Conservation (phyloP, 2,329 filamentous ascomycete genomes). For the Beauveria scarabaeidicola region DNA sequence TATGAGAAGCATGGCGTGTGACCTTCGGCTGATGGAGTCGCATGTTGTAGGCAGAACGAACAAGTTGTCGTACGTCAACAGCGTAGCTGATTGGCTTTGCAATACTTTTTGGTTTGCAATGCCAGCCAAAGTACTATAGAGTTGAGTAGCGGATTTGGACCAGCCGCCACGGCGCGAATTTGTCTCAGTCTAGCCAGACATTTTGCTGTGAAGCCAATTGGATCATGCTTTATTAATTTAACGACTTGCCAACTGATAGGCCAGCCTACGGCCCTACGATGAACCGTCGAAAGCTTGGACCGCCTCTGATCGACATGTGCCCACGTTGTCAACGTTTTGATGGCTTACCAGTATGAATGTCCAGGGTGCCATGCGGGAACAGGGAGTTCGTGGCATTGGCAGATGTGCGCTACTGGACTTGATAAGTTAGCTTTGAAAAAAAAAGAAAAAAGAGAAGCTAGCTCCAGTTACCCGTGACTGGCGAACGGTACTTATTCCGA, state of each 20-base stretch:
- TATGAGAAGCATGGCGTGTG: background rate
- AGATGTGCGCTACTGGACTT: background rate
- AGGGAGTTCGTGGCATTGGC: background rate
- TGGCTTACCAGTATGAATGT: background rate
- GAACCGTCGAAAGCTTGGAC: background rate
- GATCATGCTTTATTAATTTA: too few relatives aligned
- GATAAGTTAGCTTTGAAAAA: background rate
- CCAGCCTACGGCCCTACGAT: background rate
- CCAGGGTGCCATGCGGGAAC: background rate
- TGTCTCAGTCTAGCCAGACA: background rate
- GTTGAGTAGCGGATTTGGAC: background rate
- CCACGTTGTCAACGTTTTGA: background rate
- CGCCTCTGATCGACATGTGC: background rate
- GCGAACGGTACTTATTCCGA: background rate
- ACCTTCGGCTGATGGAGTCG: background rate
- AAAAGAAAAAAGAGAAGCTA: background rate
- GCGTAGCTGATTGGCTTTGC: background rate
- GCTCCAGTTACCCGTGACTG: background rate
- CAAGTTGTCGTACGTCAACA: background rate
- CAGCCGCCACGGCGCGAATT: background rate
- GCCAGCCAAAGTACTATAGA: background rate
- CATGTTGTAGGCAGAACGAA: background rate
- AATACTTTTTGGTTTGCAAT: background rate
- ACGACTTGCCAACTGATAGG: background rate
- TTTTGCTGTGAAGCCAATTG: background rate